Base-by-base conservation (phyloP, 192 early-diverging fungal species). In the Backusella westeae region DNA sequence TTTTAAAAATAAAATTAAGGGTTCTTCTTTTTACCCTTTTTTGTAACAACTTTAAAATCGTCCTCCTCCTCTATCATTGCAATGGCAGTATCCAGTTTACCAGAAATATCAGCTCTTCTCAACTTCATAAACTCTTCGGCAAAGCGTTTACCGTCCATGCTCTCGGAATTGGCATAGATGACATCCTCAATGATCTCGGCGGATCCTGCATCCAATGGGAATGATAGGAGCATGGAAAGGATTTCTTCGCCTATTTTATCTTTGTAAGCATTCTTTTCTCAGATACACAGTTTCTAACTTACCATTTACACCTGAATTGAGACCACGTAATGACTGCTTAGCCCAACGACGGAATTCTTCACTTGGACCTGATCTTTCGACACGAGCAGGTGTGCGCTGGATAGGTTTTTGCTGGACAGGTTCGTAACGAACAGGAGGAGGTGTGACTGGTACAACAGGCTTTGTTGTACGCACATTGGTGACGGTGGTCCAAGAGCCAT, bases 261-360 rank as follows among this genome's bases (percentile, higher is more conserved):
- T 4, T 26, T 53, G 8, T 59, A 10, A 26, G 23, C 9, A 6
- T 23, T 29, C 10, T 29, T 14, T 63, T 0, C 3, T 63, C 23
- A 63, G 39, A 69, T 35, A 49, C 2, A 17, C 39, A 71, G n/a
- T 6, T 49, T 8, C 32, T 52, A 42, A 34, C 34, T 87, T 87
- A 75, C 89, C 87, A 67, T 87, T 89, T 8, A 91, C 84, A 73
- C 85, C 85, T 10, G 71, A 71, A 63, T 85, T 84, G 5, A 90
- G 82, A 59, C 85, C 87, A 77, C 85, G 87, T 44, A 95, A 81
- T 17, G 89, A 83, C 34, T 89, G 78, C 56, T 89, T 81, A 81
- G 91, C 92, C 93, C 93, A 95, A 69, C 86, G 83, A 65, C 91
- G 73, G 81, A 95, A 95, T 21, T 92, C 89, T 72, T 91, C 89